Evolutionary conservation across 139 green algal species (phyloP), one percentile per base, ranked within the genome.

Genomic region (Mesostigma viride): DNA sequence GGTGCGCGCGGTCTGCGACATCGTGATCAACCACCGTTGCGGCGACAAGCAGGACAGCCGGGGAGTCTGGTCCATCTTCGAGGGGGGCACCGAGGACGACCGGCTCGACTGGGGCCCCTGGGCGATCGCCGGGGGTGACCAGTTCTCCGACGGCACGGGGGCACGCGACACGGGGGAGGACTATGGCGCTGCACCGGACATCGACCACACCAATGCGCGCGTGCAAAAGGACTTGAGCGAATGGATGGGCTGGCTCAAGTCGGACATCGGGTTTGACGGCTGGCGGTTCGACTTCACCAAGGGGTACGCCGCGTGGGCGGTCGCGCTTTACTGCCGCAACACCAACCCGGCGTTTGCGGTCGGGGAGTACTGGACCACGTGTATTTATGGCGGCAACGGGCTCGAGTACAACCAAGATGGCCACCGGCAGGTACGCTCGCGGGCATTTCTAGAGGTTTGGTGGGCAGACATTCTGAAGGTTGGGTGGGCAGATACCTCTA

Each of bases 181-280:
- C 75, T 95, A 82, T 32, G 56, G 53, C 28, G 72, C 82, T 35
- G 87, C 89, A 0, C 89, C 89, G 65, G 85, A 96, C 78, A 76
- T 96, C 28, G 90, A 96, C 79, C 88, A 96, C 70, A 62, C 53
- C 22, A 94, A 95, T 66, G 56, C 77, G 22, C 76, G 85, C 24
- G 76, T 96, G 47, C 79, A 85, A 0, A 63, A 64, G 3, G 74
- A 75, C 28, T 68, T 96, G 1, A 84, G 67, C 33, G 81, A 88
- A 34, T 95, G 88, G 88, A 81, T 95, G 30, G 68, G 27, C 6
- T 88, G 77, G 75, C 72, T 90, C n/a, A 71, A 71, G 17, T 34
- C 71, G 31, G 67, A 87, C 59, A 58, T 90, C 14, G 84, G 84
- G 31, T 89, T 85, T 65, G 66, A 77, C 30, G 74, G 75, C 27